A percentile compares a stretch with the other conserved stretches of the same genome.
Evolutionary conservation across 2,329 filamentous ascomycete species (phyloP).

Genomic region (Aspergillus tamarii): DNA sequence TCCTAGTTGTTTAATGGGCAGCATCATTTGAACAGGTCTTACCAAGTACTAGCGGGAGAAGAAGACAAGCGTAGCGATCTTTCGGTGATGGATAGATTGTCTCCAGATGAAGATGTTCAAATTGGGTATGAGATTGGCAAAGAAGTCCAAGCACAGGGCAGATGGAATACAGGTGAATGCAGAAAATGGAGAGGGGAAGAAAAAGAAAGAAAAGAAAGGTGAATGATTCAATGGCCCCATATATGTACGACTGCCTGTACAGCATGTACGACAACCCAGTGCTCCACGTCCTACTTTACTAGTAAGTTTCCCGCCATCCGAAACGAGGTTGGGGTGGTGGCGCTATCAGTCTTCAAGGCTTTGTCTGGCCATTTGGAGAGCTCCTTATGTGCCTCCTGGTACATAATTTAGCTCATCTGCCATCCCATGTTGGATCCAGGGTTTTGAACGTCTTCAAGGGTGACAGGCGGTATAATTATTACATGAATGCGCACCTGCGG

Average conservation of each 20-base stretch:
- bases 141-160: background rate
- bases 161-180: background rate
- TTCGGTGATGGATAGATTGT: background rate
- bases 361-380: conserved; percentile 13
- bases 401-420: conserved; percentile 2
- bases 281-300: conserved; percentile 1
- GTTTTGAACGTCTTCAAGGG: background rate
- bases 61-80: background rate
- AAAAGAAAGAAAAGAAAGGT: background rate
- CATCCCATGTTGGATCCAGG: background rate
- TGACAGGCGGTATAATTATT: background rate
- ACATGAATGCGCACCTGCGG: background rate
- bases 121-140: conserved; percentile 4
- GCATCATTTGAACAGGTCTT: background rate
- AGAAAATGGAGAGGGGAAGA: background rate
- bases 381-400: conserved; percentile 9
- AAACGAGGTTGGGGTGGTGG: conserved; percentile 24
- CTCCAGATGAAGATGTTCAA: background rate
- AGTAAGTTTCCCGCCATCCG: conserved; percentile 9
- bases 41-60: background rate
- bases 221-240: conserved; percentile 15
- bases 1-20: background rate
- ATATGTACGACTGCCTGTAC: conserved; percentile 20
- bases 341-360: conserved; percentile 25
- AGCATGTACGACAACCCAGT: conserved; percentile 18